Percentiles rank a stretch among this genome's conserved stretches.
phyloP scores from a whole-genome alignment of 1,284 basidiomycete species.

The Ustilago hordei region DNA sequence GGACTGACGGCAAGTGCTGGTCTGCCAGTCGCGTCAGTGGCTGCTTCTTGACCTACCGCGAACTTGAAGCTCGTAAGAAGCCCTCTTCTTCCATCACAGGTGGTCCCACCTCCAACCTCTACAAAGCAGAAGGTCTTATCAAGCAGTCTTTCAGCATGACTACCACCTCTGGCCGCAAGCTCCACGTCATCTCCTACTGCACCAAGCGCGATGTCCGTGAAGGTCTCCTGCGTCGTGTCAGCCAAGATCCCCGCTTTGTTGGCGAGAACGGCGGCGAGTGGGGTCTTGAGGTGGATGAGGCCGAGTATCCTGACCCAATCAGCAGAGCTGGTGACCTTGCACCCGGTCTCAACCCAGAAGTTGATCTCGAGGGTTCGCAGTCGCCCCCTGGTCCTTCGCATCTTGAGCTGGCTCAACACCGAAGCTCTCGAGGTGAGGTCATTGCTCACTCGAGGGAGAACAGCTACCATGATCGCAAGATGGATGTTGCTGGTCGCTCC shows the following conservation, averaged over 20 bases:
- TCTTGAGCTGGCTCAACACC: constrained; percentile 16
- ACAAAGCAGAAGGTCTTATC: constrained; percentile 69
- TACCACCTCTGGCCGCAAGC: constrained; percentile 66
- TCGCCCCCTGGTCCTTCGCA: constrained; percentile 31
- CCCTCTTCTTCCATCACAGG: constrained; percentile 52
- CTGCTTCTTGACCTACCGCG: constrained; percentile 72
- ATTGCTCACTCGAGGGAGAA: constrained; percentile 10
- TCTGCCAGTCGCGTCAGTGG: constrained; percentile 72
- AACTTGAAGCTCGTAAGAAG: constrained; percentile 68
- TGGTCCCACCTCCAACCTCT: constrained; percentile 62
- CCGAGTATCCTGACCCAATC: constrained; percentile 58
- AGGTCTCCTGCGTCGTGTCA: constrained; percentile 60
- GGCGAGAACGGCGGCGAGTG: constrained; percentile 63
- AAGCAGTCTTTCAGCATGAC: constrained; percentile 69
- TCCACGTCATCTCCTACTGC: constrained; percentile 69
- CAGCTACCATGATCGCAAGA: constrained; percentile 17
- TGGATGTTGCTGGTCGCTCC: constrained; percentile 8
- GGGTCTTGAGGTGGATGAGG: constrained; percentile 58
- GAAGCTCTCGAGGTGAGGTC: constrained; percentile 9
- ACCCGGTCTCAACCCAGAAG: constrained; percentile 37
- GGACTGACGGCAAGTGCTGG: constrained; percentile 73
- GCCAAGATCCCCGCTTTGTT: constrained; percentile 65
- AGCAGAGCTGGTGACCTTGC: constrained; percentile 50
- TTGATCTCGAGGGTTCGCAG: constrained; percentile 33
- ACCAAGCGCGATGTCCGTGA: constrained; percentile 65